Evolutionary conservation across 352 stramenopile species (phyloP).

Genomic region (Globisporangium iwayamae): DNA sequence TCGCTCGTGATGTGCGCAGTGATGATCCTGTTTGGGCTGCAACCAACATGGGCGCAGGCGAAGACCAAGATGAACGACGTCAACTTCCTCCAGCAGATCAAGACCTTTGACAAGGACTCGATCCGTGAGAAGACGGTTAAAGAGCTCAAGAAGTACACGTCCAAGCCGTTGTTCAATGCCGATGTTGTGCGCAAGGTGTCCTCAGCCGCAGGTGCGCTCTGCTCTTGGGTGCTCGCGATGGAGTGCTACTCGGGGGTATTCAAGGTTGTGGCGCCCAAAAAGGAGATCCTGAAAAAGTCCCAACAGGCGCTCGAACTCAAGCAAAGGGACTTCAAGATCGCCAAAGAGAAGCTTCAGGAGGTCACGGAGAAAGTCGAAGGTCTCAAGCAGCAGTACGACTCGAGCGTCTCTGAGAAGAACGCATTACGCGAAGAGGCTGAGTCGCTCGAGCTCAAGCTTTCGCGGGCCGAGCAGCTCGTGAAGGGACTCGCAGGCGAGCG

Average conservation of each 20-base stretch:
- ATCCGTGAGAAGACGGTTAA: slow-evolving; percentile 91
- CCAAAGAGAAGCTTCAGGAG: slow-evolving; percentile 87
- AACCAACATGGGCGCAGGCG: slow-evolving; percentile 89
- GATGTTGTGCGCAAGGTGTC: slow-evolving; percentile 91
- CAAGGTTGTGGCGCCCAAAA: slow-evolving; percentile 88
- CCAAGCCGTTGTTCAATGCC: slow-evolving; percentile 77
- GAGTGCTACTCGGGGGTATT: slow-evolving; percentile 89
- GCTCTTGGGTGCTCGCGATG: slow-evolving; percentile 91
- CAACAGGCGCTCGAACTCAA: slow-evolving; percentile 85
- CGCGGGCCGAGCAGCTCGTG: slow-evolving; percentile 92
- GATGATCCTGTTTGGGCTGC: slow-evolving; percentile 95
- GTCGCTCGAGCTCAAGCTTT: slow-evolving; percentile 89
- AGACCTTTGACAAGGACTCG: slow-evolving; percentile 96
- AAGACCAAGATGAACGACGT: slow-evolving; percentile 94
- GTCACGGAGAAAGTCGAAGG: slow-evolving; percentile 91
- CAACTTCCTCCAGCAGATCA: slow-evolving; percentile 93
- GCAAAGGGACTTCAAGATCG: slow-evolving; percentile 84
- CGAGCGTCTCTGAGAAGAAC: slow-evolving; percentile 93
- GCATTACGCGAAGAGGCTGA: slow-evolving; percentile 91
- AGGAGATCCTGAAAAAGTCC: slow-evolving; percentile 83
- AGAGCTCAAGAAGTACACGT: slow-evolving; percentile 94
- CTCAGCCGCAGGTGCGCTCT: slow-evolving; percentile 83
- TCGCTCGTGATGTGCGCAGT: slow-evolving; percentile 94
- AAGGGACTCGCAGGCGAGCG: slow-evolving; percentile 91
- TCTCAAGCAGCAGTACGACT: slow-evolving; percentile 91